Evolutionary conservation across 345 rosid genomes (phyloP).

Genomic region (Euphorbia lathyris): DNA sequence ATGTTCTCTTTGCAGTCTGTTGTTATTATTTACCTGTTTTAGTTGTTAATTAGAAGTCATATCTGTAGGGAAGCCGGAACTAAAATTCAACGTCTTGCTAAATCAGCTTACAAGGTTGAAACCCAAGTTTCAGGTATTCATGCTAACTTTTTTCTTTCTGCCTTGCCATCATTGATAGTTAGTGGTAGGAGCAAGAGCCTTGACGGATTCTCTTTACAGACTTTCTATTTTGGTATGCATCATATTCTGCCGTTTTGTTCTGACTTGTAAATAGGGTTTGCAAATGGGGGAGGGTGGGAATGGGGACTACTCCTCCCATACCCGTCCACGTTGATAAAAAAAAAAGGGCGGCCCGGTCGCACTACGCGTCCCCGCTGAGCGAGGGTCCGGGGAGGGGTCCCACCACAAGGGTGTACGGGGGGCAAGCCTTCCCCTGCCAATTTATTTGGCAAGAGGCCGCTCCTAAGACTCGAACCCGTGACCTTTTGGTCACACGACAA

Average conservation of each 20-base stretch:
- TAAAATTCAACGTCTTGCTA: constrained; percentile 61
- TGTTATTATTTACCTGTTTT: not conserved
- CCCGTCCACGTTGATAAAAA: no score
- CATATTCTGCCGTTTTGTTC: not conserved
- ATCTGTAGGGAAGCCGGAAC: constrained; percentile 67
- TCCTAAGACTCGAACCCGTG: no score
- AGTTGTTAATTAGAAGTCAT: constrained; percentile 14
- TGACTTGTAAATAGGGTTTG: no score
- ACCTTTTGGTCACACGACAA: no score
- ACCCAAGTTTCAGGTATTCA: constrained; percentile 67
- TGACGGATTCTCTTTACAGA: not conserved
- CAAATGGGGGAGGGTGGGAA: no score
- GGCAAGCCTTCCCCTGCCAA: no score
- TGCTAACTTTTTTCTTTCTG: constrained; percentile 4
- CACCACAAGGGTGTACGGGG: no score
- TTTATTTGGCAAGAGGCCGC: no score
- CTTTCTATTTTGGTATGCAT: not conserved
- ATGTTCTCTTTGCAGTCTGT: not conserved
- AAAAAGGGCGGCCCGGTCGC: no score
- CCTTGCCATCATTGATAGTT: not conserved
- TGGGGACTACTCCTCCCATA: no score
- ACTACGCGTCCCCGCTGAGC: no score
- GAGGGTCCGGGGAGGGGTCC: no score
- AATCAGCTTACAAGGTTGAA: constrained; percentile 74
- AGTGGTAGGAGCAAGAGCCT: not conserved